Conservation (phyloP, 129 eudicot genomes). For the Saussurea involucrata region DNA sequence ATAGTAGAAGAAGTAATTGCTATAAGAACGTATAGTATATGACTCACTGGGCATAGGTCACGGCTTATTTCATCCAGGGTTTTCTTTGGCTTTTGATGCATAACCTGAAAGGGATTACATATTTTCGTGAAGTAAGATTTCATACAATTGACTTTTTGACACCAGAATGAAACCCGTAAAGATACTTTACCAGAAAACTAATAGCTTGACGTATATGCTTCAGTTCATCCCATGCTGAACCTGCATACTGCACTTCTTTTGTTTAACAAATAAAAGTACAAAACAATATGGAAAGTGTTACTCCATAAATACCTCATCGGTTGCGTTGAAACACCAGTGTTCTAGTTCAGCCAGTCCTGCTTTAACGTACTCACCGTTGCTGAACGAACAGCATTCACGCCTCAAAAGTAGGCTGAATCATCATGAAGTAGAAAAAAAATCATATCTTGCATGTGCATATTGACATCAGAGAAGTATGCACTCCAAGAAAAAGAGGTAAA, state of each 20-base stretch:
- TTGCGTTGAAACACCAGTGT: conserved; percentile 77
- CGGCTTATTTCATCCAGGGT: conserved; percentile 80
- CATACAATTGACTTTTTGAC: not conserved
- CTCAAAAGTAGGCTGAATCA: conserved; percentile 80
- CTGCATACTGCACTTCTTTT: conserved; percentile 77
- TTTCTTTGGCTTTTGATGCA: conserved; percentile 96
- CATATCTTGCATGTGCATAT: conserved; percentile 9
- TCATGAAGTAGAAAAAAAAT: conserved; percentile 14
- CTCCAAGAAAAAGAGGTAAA: conserved; percentile 10
- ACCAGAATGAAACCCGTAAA: not conserved
- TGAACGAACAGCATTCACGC: conserved; percentile 96
- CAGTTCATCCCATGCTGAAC: conserved; percentile 93
- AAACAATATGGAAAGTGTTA: conserved; percentile 2
- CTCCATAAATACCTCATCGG: conserved; percentile 63
- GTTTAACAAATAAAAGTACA: conserved; percentile 12
- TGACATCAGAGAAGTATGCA: not conserved
- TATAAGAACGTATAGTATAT: conserved; percentile 14
- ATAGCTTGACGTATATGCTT: conserved; percentile 97
- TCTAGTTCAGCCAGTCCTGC: conserved; percentile 92
- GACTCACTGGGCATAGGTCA: conserved; percentile 88
- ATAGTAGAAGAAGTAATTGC: not conserved
- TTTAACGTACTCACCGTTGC: conserved; percentile 96
- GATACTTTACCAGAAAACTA: conserved; percentile 67
- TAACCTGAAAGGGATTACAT: conserved; percentile 47
- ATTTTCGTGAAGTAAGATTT: conserved; percentile 1